phyloP scores from a whole-genome alignment of 192 early-diverging fungal genomes.

The Obelidium mucronatum region DNA sequence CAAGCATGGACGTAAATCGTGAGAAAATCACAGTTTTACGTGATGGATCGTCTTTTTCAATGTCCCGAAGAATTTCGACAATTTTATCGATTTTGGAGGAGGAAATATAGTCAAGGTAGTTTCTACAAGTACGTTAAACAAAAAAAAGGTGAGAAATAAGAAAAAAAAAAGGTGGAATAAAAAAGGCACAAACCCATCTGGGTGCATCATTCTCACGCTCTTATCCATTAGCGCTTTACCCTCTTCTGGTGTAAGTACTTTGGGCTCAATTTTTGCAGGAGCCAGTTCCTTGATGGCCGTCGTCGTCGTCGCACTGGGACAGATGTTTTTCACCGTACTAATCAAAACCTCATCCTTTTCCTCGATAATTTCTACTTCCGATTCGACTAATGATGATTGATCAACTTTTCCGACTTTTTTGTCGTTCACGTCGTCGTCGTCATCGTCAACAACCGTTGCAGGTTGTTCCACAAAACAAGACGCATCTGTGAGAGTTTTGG shows the following conservation, averaged over 20 bases:
- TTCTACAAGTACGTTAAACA: too few relatives aligned
- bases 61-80: constrained; percentile 36
- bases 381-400: neutral
- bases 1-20: constrained; percentile 51
- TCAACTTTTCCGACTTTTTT: neutral
- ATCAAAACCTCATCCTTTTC: neutral
- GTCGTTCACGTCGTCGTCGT: neutral
- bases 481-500: neutral
- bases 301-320: too few relatives aligned
- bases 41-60: neutral
- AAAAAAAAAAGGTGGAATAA: neutral
- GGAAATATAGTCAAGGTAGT: too few relatives aligned
- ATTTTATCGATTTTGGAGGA: constrained; percentile 12
- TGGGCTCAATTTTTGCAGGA: too few relatives aligned
- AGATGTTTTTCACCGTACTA: neutral
- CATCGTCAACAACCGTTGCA: neutral
- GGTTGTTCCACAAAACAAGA: neutral
- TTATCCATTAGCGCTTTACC: neutral
- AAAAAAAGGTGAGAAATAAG: neutral
- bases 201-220: neutral
- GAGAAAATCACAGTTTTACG: constrained; percentile 51
- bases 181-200: too few relatives aligned
- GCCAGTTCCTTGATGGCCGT: neutral
- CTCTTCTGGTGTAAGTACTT: constrained; percentile 1
- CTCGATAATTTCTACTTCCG: neutral